Evolutionary conservation across 345 rosid genomes (phyloP).

Genomic region (Eucalyptus grandis): DNA sequence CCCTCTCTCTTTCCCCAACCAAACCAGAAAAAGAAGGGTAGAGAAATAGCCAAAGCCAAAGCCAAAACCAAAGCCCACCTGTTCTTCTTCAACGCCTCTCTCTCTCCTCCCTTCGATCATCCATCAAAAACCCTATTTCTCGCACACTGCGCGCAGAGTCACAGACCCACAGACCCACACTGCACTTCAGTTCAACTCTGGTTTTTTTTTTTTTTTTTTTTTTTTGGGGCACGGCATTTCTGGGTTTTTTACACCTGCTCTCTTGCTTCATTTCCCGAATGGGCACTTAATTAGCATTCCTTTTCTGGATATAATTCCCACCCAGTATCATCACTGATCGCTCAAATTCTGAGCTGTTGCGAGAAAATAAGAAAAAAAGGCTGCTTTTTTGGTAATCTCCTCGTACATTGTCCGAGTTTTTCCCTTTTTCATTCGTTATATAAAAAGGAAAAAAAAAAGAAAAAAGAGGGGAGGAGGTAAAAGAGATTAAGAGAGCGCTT

Average conservation of each 20-base stretch:
- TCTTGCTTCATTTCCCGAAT: background rate
- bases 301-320: background rate
- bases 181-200: background rate
- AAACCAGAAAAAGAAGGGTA: background rate
- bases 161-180: background rate
- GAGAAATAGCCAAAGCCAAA: background rate
- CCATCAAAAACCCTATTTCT: background rate
- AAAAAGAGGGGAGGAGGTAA: background rate
- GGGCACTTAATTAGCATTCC: background rate
- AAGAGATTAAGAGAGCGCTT: background rate
- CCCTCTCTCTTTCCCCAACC: background rate
- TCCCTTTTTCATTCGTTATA: background rate
- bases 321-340: background rate
- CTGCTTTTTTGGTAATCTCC: background rate
- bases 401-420: background rate
- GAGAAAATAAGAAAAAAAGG: background rate
- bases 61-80: background rate
- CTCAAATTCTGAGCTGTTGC: background rate
- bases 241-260: background rate
- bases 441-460: background rate
- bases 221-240: background rate
- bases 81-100: conserved; percentile 3
- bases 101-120: background rate
- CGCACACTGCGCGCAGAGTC: background rate
- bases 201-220: background rate